Conservation (phyloP, 352 stramenopile species). For the Phytophthora colocasiae region DNA sequence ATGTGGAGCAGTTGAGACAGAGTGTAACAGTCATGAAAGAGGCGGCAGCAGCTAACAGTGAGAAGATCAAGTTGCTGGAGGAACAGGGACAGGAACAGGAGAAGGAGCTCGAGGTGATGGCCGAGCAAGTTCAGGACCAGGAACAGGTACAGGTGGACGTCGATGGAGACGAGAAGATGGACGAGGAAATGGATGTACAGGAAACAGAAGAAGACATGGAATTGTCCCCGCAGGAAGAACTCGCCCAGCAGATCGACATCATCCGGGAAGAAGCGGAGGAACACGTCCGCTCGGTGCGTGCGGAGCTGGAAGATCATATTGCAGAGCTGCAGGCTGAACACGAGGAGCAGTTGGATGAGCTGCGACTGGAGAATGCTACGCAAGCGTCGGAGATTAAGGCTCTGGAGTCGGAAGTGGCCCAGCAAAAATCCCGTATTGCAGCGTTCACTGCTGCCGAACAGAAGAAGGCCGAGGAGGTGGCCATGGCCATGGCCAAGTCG, state of each 20-base stretch:
- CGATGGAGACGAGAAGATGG: conserved; percentile 35
- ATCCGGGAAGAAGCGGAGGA: conserved; percentile 68
- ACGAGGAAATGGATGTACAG: conserved; percentile 49
- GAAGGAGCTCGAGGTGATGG: conserved; percentile 22
- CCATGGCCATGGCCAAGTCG: conserved; percentile 71
- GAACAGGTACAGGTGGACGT: conserved; percentile 18
- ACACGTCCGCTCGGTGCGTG: conserved; percentile 60
- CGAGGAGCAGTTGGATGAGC: conserved; percentile 61
- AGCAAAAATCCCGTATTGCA: conserved; percentile 71
- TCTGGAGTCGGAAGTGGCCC: conserved; percentile 69
- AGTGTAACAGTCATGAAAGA: conserved; percentile 64
- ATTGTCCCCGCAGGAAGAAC: conserved; percentile 38
- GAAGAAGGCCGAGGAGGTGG: conserved; percentile 83
- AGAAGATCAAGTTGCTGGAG: conserved; percentile 41
- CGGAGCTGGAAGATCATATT: conserved; percentile 76
- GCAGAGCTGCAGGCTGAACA: conserved; percentile 55
- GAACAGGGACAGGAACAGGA: conserved; percentile 30
- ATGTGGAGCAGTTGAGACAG: conserved; percentile 75
- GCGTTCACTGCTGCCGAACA: conserved; percentile 76
- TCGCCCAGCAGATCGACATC: conserved; percentile 58
- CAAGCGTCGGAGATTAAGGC: conserved; percentile 67
- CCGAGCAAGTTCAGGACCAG: background rate
- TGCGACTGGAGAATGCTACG: conserved; percentile 66
- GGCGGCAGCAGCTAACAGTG: conserved; percentile 27
- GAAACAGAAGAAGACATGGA: conserved; percentile 23